Conservation (phyloP, 116 monocot species). For the Iris pallida region DNA sequence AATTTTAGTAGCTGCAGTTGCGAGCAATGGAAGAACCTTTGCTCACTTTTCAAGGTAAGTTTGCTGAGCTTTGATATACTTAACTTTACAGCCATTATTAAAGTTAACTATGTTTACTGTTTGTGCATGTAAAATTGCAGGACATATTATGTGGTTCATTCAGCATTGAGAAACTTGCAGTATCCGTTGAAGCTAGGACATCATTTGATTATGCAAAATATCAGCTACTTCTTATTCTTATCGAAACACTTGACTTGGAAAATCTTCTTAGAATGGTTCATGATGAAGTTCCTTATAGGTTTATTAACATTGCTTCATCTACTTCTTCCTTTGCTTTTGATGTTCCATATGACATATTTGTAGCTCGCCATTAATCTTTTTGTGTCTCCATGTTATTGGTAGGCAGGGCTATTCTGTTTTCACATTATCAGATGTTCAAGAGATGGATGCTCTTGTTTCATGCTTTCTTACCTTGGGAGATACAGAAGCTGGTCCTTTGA, state of each 20-base stretch:
- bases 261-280: conserved; percentile 77
- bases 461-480: conserved; percentile 38
- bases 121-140: conserved; percentile 30
- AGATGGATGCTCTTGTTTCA: conserved; percentile 77
- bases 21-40: conserved; percentile 65
- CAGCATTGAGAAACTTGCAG: conserved; percentile 59
- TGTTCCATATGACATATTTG: background rate
- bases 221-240: conserved; percentile 79
- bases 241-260: conserved; percentile 85
- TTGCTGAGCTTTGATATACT: background rate
- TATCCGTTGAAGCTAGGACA: conserved; percentile 57
- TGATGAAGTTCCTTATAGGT: conserved; percentile 88
- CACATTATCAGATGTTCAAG: conserved; percentile 61
- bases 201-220: conserved; percentile 60
- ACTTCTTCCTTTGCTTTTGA: background rate
- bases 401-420: conserved; percentile 47
- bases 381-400: conserved; percentile 7
- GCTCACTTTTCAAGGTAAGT: conserved; percentile 62
- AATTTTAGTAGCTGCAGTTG: conserved; percentile 53
- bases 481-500: conserved; percentile 65
- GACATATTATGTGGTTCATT: conserved; percentile 47
- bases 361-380: background rate
- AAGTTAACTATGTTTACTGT: background rate
- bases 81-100: too few relatives aligned
- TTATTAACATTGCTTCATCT: background rate